Conservation (phyloP, 805 yeast genomes). For the Saccharomyces kudriavzevii region DNA sequence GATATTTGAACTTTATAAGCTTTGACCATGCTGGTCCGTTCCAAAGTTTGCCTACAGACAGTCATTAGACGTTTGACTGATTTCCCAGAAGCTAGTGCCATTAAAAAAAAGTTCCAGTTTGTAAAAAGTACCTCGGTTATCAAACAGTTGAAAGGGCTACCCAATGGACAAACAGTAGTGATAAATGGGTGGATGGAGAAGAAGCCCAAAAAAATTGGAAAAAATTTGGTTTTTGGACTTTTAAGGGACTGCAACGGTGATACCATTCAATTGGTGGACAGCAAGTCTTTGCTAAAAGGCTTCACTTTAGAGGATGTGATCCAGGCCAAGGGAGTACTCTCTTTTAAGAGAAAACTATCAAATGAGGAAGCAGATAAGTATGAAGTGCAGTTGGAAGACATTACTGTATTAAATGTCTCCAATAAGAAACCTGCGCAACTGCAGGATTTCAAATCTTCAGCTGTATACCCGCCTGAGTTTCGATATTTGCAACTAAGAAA, state of each 20-base stretch:
- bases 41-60: background rate
- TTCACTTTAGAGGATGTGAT: conserved; percentile 70
- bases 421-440: conserved; percentile 61
- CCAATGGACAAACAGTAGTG: conserved; percentile 30
- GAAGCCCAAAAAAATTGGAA: conserved; percentile 64
- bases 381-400: conserved; percentile 50
- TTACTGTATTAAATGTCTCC: conserved; percentile 55
- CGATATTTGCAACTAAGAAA: conserved; percentile 74
- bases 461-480: conserved; percentile 61
- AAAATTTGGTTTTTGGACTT: conserved; percentile 58
- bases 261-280: conserved; percentile 47
- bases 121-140: conserved; percentile 9
- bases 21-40: background rate
- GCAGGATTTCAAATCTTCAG: conserved; percentile 46
- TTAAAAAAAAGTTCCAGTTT: conserved; percentile 14
- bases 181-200: conserved; percentile 81
- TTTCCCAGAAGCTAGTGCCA: conserved; percentile 8
- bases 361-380: conserved; percentile 29
- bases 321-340: conserved; percentile 50
- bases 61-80: background rate
- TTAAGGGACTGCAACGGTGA: conserved; percentile 70
- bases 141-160: conserved; percentile 2
- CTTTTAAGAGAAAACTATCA: conserved; percentile 26
- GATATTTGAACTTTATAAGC: background rate
- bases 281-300: conserved; percentile 35